A percentile compares a stretch with the other conserved stretches of the same genome.
These are phyloP conservation scores for Drechslerella stenobrocha DNA, from an alignment of 2,329 filamentous ascomycete genomes.

Conservation along the genomic window DNA sequence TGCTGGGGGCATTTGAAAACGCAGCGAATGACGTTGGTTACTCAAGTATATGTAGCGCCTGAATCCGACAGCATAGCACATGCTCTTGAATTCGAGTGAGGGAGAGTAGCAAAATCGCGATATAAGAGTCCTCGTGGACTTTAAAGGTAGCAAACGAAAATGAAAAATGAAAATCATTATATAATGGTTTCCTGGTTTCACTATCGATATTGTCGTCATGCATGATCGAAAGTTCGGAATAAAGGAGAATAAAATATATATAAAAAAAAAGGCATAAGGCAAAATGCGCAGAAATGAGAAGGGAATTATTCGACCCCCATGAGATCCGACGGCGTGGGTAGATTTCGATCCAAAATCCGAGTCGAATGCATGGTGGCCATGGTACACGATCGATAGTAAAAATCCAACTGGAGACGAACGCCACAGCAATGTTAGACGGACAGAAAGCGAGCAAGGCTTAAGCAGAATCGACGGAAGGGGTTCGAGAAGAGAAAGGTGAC, in stretches of 20 bases:
- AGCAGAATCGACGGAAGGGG: constrained; percentile 27
- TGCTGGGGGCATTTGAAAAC: too few relatives aligned
- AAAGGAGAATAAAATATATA: too few relatives aligned
- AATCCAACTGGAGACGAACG: not conserved
- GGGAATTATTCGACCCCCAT: not conserved
- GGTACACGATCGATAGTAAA: not conserved
- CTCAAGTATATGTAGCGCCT: too few relatives aligned
- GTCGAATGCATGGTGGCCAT: not conserved
- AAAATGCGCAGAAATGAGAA: too few relatives aligned
- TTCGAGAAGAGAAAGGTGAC: constrained; percentile 20
- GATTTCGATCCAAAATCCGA: not conserved
- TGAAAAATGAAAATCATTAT: constrained; percentile 1
- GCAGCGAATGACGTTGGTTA: too few relatives aligned
- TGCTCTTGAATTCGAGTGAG: too few relatives aligned
- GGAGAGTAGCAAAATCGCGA: not conserved
- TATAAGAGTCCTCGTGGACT: not conserved
- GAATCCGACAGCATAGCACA: too few relatives aligned
- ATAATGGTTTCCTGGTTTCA: not conserved
- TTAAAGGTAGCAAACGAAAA: not conserved
- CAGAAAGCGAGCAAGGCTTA: constrained; percentile 17
- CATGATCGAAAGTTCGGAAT: constrained; percentile 5
- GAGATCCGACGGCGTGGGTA: not conserved
- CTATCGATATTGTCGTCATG: constrained; percentile 16
- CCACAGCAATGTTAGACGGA: constrained; percentile 21
- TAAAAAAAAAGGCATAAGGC: too few relatives aligned